Evolutionary conservation across 352 stramenopile genomes (phyloP).

Genomic region (Thraustochytrium sp.): DNA sequence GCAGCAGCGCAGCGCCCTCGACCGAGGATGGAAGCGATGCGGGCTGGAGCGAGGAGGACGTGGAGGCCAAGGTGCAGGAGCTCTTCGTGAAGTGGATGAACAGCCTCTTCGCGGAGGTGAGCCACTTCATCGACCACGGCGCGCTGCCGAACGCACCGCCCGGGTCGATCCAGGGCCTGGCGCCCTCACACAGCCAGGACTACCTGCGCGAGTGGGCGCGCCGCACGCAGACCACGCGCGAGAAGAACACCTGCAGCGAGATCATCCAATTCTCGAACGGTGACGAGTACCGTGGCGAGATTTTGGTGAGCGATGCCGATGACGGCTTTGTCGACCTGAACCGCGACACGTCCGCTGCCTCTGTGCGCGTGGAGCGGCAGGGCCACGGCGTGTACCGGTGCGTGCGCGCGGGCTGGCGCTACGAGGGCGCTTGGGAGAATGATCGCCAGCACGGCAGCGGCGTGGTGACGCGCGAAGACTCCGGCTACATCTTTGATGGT

Average conservation of each 20-base stretch:
- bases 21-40: too few species aligned
- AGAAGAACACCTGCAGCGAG: slow-evolving; percentile 23
- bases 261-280: slow-evolving; percentile 57
- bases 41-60: not conserved
- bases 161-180: not conserved
- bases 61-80: slow-evolving; percentile 11
- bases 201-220: slow-evolving; percentile 19
- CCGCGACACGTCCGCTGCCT: not conserved
- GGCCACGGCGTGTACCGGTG: not conserved
- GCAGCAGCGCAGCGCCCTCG: too few species aligned
- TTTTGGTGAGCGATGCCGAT: slow-evolving; percentile 53
- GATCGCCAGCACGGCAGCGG: slow-evolving; percentile 60
- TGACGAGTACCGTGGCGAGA: slow-evolving; percentile 67
- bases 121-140: not conserved
- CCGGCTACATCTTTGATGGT: slow-evolving; percentile 74
- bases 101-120: not conserved
- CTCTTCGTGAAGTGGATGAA: slow-evolving; percentile 28
- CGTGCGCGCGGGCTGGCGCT: slow-evolving; percentile 39
- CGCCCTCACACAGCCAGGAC: not conserved
- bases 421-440: slow-evolving; percentile 64
- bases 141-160: not conserved
- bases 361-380: not conserved
- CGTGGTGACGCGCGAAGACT: slow-evolving; percentile 63
- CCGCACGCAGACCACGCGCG: slow-evolving; percentile 11
- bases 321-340: slow-evolving; percentile 48